Evolutionary conservation across 441 rosid species (phyloP), one percentile per base, ranked within the genome.

Genomic region (Gossypium trilobum): DNA sequence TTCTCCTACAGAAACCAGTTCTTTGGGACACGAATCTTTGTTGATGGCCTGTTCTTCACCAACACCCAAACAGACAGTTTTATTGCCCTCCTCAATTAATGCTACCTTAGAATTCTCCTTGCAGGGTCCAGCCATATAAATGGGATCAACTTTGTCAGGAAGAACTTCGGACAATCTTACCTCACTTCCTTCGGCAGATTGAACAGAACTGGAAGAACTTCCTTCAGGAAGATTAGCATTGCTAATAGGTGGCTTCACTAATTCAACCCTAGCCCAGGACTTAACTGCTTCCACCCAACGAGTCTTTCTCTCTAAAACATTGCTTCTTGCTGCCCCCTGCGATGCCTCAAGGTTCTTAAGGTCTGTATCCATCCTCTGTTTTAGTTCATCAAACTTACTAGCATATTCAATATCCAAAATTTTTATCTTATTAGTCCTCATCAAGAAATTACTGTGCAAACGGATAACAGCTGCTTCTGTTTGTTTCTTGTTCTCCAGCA

Each of bases 381-480:
- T 57, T 46, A 86, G 85, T 62, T 86, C 79, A 66, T 83, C 87
- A 77, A 84, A 65, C 76, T 78, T 77, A 72, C 70, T 78, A 9
- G 81, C 75, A 75, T 76, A 86, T 44, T 83, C 84, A 73, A 33
- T 63, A 62, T 90, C 92, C 73, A 88, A 73, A 44, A 57, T 80
- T 81, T 78, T 83, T 31, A 88, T 86, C 80, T 68, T 83, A 68
- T 86, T 87, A 20, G 52, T 51, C 78, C 75, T 78, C 76, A 71
- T 67, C 2, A 81, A 71, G 73, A 44, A 65, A 73, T 58, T 72
- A 68, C 74, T 74, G 70, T 68, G 84, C 42, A 78, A 66, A 72
- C 85, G 84, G 74, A 89, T 81, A 74, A 91, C 77, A 73, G 88
- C 86, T 62, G 75, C 81, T 75, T 90, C 92, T 25, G 82, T 20